Evolutionary conservation across 306 rosid species (phyloP).

Genomic region (Arachis stenosperma): DNA sequence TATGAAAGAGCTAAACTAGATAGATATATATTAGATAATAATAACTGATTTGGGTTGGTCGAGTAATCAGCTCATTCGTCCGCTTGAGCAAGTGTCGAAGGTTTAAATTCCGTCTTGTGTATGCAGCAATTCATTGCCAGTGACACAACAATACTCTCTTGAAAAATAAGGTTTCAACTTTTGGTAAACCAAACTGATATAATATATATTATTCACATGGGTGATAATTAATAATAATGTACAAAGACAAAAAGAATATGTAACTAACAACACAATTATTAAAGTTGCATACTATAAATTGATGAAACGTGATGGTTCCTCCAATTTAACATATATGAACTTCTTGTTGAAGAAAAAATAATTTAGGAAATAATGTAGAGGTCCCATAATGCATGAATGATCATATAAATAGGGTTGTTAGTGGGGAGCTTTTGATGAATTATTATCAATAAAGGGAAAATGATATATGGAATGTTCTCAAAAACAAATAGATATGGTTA

Average conservation of each 20-base stretch:
- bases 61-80: too few relatives aligned
- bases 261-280: background rate
- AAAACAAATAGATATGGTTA: conserved; percentile 24
- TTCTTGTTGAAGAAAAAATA: conserved; percentile 18
- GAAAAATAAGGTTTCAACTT: background rate
- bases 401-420: conserved; percentile 21
- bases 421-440: conserved; percentile 27
- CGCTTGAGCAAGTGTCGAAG: too few relatives aligned
- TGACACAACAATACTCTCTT: background rate
- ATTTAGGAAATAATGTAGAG: conserved; percentile 10
- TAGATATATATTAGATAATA: too few relatives aligned
- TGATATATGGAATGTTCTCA: conserved; percentile 24
- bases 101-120: too few relatives aligned
- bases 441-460: conserved; percentile 26
- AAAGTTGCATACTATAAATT: background rate
- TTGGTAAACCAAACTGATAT: background rate
- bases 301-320: conserved; percentile 15
- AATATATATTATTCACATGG: background rate
- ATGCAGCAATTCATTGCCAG: too few relatives aligned
- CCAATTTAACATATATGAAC: conserved; percentile 25
- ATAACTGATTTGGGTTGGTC: too few relatives aligned
- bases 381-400: conserved; percentile 15
- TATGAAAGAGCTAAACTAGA: background rate
- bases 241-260: background rate
- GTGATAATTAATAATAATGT: background rate